Evolutionary conservation across 257 asterid species (phyloP).

Genomic region (Paraleonurus japonicus): DNA sequence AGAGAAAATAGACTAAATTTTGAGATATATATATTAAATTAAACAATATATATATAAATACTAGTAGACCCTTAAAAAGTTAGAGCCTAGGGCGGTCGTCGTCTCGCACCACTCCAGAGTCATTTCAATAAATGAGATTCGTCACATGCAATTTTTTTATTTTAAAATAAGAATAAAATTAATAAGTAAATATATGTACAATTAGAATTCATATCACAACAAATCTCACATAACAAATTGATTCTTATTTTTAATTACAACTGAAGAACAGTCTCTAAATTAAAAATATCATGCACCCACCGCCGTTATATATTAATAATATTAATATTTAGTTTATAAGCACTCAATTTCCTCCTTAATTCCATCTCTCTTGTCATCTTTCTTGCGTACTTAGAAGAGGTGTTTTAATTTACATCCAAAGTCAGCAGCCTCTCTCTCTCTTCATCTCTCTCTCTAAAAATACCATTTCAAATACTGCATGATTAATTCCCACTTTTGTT

Average conservation of each 20-base stretch:
- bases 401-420: conserved; percentile 50
- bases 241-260: background rate
- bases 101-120: too few species aligned
- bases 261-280: background rate
- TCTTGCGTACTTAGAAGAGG: conserved; percentile 43
- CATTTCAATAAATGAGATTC: too few species aligned
- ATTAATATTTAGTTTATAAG: conserved; percentile 23
- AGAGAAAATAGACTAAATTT: too few species aligned
- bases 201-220: too few species aligned
- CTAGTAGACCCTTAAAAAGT: too few species aligned
- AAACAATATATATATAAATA: too few species aligned
- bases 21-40: too few species aligned
- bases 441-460: conserved; percentile 19
- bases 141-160: too few species aligned
- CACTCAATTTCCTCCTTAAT: conserved; percentile 25
- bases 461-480: conserved; percentile 21
- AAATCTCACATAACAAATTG: too few species aligned
- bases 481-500: conserved; percentile 12
- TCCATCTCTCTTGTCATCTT: conserved; percentile 28
- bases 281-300: background rate
- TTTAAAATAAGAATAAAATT: too few species aligned
- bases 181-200: too few species aligned
- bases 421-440: conserved; percentile 52
- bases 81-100: too few species aligned
- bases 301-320: conserved; percentile 33